Conservation (phyloP, 306 rosid genomes). For the Ammopiptanthus mongolicus region DNA sequence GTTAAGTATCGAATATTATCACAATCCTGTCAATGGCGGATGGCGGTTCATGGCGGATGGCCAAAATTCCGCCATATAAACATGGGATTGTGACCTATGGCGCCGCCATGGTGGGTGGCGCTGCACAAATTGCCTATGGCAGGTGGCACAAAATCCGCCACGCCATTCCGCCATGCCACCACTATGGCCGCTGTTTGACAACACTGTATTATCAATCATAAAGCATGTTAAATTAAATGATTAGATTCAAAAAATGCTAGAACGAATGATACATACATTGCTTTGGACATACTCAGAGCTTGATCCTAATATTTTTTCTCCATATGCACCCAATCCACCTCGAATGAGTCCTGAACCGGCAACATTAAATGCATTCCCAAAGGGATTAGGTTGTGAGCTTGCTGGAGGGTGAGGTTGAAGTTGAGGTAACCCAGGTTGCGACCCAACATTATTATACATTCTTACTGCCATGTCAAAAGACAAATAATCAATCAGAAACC, state of each 20-base stretch:
- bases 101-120: too few relatives aligned
- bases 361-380: slow-evolving; percentile 66
- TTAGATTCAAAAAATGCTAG: slow-evolving; percentile 15
- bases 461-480: slow-evolving; percentile 19
- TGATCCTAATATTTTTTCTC: slow-evolving; percentile 73
- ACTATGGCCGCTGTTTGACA: too few relatives aligned
- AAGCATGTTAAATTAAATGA: slow-evolving; percentile 12
- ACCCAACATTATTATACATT: slow-evolving; percentile 61
- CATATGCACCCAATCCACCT: slow-evolving; percentile 86
- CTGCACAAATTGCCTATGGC: too few relatives aligned
- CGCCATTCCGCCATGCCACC: too few relatives aligned
- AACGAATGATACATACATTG: slow-evolving; percentile 52
- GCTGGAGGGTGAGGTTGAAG: slow-evolving; percentile 29
- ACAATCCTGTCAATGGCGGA: too few relatives aligned
- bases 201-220: slow-evolving; percentile 21
- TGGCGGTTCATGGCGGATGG: too few relatives aligned
- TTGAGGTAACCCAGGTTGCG: slow-evolving; percentile 44
- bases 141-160: too few relatives aligned
- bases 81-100: too few relatives aligned
- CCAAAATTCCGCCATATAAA: too few relatives aligned
- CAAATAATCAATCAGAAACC: slow-evolving; percentile 11
- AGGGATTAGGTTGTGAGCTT: slow-evolving; percentile 53
- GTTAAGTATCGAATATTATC: background rate
- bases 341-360: slow-evolving; percentile 82
- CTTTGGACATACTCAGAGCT: slow-evolving; percentile 84